Evolutionary conservation across 148 eudicot genomes (phyloP).

Genomic region (Diospyros lotus): DNA sequence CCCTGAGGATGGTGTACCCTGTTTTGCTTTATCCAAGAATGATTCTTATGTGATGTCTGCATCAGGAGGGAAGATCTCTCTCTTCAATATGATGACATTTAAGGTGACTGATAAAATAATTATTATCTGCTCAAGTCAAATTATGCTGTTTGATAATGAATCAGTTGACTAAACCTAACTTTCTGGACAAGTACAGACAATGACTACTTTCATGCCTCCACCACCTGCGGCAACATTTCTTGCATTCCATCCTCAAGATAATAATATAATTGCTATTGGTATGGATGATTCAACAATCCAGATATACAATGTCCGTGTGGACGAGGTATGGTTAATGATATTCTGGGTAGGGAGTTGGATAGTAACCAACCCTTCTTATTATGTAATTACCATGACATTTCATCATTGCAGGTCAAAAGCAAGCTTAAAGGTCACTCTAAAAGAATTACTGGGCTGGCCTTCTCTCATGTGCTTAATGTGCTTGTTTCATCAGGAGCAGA

Average conservation of each 20-base stretch:
- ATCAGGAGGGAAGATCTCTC: constrained; percentile 79
- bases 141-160: background rate
- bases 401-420: constrained; percentile 64
- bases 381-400: background rate
- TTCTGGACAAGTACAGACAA: constrained; percentile 55
- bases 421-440: constrained; percentile 86
- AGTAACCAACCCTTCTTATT: background rate
- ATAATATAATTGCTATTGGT: constrained; percentile 93
- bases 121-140: constrained; percentile 5
- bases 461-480: constrained; percentile 66
- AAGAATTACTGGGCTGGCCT: constrained; percentile 85
- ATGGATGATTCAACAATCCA: constrained; percentile 93
- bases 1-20: constrained; percentile 68
- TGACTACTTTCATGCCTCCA: constrained; percentile 86
- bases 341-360: background rate
- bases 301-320: constrained; percentile 87
- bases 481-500: constrained; percentile 93
- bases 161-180: background rate
- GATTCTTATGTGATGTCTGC: constrained; percentile 97
- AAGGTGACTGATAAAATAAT: constrained; percentile 46
- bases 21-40: constrained; percentile 92
- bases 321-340: constrained; percentile 48
- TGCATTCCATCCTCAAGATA: constrained; percentile 91
- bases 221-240: constrained; percentile 96
- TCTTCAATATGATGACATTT: constrained; percentile 86